A percentile compares a stretch with the other conserved stretches of the same genome.
Evolutionary conservation across 768 basidiomycete species (phyloP).

Genomic region (Boletus sensibilis): DNA sequence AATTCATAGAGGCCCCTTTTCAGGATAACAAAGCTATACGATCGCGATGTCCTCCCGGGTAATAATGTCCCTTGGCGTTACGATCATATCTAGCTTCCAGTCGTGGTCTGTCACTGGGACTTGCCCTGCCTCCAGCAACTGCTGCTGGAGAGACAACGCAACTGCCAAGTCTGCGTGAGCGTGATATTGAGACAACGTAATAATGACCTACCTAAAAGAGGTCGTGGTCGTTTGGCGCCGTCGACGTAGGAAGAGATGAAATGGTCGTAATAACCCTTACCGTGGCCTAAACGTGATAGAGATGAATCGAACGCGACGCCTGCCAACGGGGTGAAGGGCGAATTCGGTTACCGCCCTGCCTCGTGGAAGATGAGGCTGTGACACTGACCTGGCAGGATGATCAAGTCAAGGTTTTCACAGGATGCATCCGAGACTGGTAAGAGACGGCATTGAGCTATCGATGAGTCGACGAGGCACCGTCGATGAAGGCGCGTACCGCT

Average conservation of each 20-base stretch:
- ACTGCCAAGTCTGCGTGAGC: conserved; percentile 40
- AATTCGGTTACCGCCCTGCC: conserved; percentile 6
- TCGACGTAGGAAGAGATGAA: conserved; percentile 58
- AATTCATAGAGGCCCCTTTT: conserved; percentile 6
- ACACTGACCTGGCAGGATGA: conserved; percentile 62
- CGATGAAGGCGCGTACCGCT: conserved; percentile 45
- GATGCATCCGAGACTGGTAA: conserved; percentile 32
- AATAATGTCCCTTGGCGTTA: conserved; percentile 46
- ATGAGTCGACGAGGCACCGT: conserved; percentile 1
- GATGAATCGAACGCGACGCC: conserved; percentile 75
- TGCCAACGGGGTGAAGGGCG: conserved; percentile 24
- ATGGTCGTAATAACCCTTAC: conserved; percentile 81
- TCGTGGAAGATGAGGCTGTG: conserved; percentile 8
- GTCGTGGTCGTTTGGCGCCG: conserved; percentile 41
- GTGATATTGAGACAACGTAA: conserved; percentile 9
- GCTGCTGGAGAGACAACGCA: conserved; percentile 63
- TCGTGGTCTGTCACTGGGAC: conserved; percentile 59
- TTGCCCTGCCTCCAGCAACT: conserved; percentile 49
- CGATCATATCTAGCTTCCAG: conserved; percentile 62
- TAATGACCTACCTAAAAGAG: conserved; percentile 54
- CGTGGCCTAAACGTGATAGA: conserved; percentile 72
- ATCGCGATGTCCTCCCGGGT: conserved; percentile 22
- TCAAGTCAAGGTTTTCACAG: conserved; percentile 53
- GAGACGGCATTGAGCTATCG: conserved; percentile 2
- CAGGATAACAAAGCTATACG: conserved; percentile 16